Conservation (phyloP, 129 eudicot genomes). For the Daucus carota region DNA sequence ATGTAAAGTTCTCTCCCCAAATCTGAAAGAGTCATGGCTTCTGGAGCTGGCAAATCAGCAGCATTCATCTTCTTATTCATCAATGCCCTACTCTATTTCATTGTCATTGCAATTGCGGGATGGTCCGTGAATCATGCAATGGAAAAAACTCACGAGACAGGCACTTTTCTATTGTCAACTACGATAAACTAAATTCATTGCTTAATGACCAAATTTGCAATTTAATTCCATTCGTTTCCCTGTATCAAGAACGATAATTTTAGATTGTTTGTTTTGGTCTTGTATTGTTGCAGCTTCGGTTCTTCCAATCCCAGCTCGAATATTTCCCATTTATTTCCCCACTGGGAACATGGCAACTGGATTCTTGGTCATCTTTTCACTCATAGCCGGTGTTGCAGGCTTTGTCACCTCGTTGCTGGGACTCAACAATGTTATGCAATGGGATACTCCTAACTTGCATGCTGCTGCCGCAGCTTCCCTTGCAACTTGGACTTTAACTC, state of each 20-base stretch:
- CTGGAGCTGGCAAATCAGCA: constrained; percentile 65
- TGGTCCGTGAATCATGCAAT: constrained; percentile 94
- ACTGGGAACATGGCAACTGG: constrained; percentile 91
- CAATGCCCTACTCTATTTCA: constrained; percentile 54
- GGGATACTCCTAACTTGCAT: constrained; percentile 48
- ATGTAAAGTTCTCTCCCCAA: background rate
- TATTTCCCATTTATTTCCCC: constrained; percentile 79
- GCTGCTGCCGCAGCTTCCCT: constrained; percentile 81
- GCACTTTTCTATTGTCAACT: constrained; percentile 19
- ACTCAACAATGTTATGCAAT: constrained; percentile 39
- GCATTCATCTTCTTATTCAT: constrained; percentile 44
- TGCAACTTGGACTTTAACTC: constrained; percentile 55
- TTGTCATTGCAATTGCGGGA: constrained; percentile 42
- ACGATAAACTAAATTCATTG: background rate
- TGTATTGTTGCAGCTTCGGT: constrained; percentile 45
- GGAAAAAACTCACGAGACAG: constrained; percentile 47
- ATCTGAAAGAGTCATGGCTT: constrained; percentile 45
- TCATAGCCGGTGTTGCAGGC: constrained; percentile 75
- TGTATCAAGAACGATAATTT: background rate
- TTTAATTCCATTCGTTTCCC: too few relatives aligned
- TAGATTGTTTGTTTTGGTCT: background rate
- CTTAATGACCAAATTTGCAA: background rate
- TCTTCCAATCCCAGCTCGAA: constrained; percentile 50
- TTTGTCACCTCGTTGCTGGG: constrained; percentile 49
- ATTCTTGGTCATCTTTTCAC: constrained; percentile 51